Evolutionary conservation across 108 stramenopile genomes (phyloP).

Genomic region (Nitzschia sp.): DNA sequence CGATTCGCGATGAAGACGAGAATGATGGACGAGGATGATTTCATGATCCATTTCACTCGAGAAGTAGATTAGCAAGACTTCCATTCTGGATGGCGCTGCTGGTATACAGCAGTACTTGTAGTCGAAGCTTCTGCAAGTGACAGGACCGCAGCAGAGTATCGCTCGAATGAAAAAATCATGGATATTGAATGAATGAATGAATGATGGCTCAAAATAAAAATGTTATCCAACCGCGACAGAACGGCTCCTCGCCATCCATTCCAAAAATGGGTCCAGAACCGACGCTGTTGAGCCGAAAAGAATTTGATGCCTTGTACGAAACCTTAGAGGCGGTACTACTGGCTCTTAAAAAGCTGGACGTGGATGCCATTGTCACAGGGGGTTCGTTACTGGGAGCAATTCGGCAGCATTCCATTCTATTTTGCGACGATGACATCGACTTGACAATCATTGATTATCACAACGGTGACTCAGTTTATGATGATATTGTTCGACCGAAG

Average conservation of each 20-base stretch:
- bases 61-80: too few species aligned
- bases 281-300: slow-evolving; percentile 43
- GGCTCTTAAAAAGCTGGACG: slow-evolving; percentile 42
- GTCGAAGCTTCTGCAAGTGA: too few species aligned
- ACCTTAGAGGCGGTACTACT: slow-evolving; percentile 33
- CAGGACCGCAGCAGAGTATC: too few species aligned
- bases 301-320: slow-evolving; percentile 62
- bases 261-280: slow-evolving; percentile 58
- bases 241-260: background rate
- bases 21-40: too few species aligned
- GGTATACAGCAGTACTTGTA: too few species aligned
- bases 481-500: slow-evolving; percentile 27
- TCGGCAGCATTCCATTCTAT: slow-evolving; percentile 71
- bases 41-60: too few species aligned
- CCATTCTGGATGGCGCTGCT: too few species aligned
- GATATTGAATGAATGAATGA: too few species aligned
- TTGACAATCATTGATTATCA: slow-evolving; percentile 63
- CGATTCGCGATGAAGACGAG: too few species aligned
- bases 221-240: too few species aligned
- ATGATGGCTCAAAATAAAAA: too few species aligned
- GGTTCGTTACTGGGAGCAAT: slow-evolving; percentile 72
- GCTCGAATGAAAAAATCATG: too few species aligned
- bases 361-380: slow-evolving; percentile 64
- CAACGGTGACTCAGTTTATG: slow-evolving; percentile 35
- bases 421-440: slow-evolving; percentile 83